Conservation (phyloP, 73 alveolate species). For the Paramecium pentaurelia region DNA sequence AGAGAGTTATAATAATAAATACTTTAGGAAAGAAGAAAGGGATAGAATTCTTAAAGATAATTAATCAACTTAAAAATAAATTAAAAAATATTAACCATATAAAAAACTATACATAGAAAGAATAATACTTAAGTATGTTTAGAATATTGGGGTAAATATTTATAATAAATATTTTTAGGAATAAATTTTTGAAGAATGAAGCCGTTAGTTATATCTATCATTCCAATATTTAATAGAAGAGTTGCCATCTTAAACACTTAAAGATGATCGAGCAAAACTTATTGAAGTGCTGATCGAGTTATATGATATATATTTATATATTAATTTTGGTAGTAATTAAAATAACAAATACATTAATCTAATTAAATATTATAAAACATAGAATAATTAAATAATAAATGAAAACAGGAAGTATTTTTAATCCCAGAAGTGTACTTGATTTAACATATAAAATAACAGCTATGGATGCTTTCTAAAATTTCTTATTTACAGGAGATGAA, state of each 20-base stretch:
- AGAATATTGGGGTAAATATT: conserved; percentile 2
- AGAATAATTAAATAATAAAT: not conserved
- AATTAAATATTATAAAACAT: not conserved
- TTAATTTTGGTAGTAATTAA: not conserved
- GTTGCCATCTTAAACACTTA: not conserved
- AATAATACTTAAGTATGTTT: not conserved
- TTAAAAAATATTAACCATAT: not conserved
- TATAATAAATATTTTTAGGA: not conserved
- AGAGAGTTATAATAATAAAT: not conserved
- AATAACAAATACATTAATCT: not conserved
- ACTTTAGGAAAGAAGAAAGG: not conserved
- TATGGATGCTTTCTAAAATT: conserved; percentile 29
- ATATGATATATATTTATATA: not conserved
- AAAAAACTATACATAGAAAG: not conserved
- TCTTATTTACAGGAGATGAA: conserved; percentile 33
- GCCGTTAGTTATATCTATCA: conserved; percentile 15
- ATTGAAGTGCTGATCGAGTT: conserved; percentile 27
- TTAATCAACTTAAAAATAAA: not conserved
- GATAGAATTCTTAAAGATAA: not conserved
- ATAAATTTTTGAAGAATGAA: not conserved
- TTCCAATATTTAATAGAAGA: conserved; percentile 2
- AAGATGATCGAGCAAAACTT: not conserved
- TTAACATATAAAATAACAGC: conserved; percentile 14
- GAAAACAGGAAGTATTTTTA: conserved; percentile 34
- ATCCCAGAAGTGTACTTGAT: not conserved